phyloP scores from a whole-genome alignment of 805 yeast genomes.

The Candida tammaniensis region DNA sequence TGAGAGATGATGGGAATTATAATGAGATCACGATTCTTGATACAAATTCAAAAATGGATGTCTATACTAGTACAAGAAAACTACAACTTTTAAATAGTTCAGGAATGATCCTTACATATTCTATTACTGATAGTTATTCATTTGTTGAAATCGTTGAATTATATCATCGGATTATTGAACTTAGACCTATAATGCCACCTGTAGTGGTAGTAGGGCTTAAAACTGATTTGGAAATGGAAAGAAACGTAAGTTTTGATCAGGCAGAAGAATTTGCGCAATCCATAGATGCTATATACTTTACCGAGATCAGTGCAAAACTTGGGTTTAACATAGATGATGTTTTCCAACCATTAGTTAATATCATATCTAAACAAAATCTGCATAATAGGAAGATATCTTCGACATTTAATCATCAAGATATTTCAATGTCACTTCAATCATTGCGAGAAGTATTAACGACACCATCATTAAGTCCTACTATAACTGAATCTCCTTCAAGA shows the following conservation, averaged over 20 bases:
- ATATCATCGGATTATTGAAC: conserved; percentile 19
- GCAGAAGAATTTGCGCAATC: conserved; percentile 25
- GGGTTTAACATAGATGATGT: conserved; percentile 22
- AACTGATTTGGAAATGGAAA: conserved; percentile 20
- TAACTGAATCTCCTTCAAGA: conserved; percentile 1
- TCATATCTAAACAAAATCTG: conserved; percentile 1
- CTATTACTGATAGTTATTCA: conserved; percentile 24
- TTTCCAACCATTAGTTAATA: conserved; percentile 25
- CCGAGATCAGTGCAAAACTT: conserved; percentile 25
- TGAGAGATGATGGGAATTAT: conserved; percentile 15
- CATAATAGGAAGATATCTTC: conserved; percentile 2
- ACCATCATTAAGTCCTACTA: conserved; percentile 2
- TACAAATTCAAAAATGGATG: conserved; percentile 22
- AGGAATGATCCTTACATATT: conserved; percentile 28
- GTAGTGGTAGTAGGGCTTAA: conserved; percentile 31
- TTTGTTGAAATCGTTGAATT: conserved; percentile 28
- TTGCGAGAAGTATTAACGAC: conserved; percentile 8
- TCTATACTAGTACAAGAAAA: conserved; percentile 23
- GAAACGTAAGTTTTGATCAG: conserved; percentile 28
- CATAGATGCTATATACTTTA: conserved; percentile 25
- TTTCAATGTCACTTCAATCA: conserved; percentile 5
- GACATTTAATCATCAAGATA: conserved; percentile 1
- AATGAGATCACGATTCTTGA: conserved; percentile 33
- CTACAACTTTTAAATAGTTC: conserved; percentile 29
- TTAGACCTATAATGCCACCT: conserved; percentile 26